Conservation (phyloP, 2,329 filamentous ascomycete genomes). For the Knoxdaviesia proteae region DNA sequence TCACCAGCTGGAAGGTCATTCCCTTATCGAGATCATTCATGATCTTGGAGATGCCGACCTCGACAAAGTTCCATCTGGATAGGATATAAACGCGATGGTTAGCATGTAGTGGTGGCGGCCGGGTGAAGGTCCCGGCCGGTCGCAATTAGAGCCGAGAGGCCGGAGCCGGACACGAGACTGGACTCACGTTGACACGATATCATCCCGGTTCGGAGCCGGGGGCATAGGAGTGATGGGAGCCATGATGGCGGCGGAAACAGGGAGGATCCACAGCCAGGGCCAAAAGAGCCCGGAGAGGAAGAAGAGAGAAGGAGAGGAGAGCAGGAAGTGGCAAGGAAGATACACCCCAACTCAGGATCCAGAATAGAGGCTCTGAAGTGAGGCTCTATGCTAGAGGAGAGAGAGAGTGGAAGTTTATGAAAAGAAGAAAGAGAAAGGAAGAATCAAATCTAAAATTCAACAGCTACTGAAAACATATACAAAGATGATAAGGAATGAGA, state of each 20-base stretch:
- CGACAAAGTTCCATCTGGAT: constrained; percentile 68
- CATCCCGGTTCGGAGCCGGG: constrained; percentile 38
- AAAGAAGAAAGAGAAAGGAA: too few relatives aligned
- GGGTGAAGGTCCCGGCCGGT: constrained; percentile 2
- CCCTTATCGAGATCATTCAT: constrained; percentile 85
- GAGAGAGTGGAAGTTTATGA: too few relatives aligned
- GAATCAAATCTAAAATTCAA: too few relatives aligned
- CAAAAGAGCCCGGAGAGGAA: neutral
- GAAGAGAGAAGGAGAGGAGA: neutral
- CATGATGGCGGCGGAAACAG: constrained; percentile 12
- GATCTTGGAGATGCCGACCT: constrained; percentile 73
- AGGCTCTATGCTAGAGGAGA: too few relatives aligned
- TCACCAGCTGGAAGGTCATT: constrained; percentile 75
- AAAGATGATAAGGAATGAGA: too few relatives aligned
- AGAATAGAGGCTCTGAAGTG: too few relatives aligned
- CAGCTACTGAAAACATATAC: too few relatives aligned
- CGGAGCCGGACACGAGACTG: neutral
- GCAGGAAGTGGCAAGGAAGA: neutral
- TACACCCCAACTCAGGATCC: neutral
- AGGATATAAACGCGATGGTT: constrained; percentile 4
- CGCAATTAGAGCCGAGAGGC: neutral
- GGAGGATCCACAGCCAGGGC: neutral
- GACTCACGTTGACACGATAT: constrained; percentile 29
- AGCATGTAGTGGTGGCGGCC: constrained; percentile 7
- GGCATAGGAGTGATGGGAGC: constrained; percentile 25